A percentile compares a stretch with the other conserved stretches of the same genome.
Evolutionary conservation across 1,284 basidiomycete genomes (phyloP).

Genomic region (Fomitiporia mediterranea): DNA sequence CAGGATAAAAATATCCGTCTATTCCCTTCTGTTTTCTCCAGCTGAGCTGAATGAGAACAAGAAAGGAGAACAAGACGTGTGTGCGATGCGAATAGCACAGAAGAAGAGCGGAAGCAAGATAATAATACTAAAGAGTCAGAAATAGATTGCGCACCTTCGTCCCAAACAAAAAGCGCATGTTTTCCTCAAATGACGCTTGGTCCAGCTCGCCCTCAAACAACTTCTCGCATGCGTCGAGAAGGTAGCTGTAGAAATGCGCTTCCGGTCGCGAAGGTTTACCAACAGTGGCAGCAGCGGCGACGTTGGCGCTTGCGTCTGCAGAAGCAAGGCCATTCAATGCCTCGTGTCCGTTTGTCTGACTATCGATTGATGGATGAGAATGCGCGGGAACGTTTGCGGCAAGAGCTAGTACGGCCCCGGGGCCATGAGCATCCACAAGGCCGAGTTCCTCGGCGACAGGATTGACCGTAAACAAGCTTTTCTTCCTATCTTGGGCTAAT

Average conservation of each 20-base stretch:
- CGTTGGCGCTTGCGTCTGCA: neutral
- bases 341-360: neutral
- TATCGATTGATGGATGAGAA: conserved; percentile 26
- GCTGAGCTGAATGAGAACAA: neutral
- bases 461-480: conserved; percentile 50
- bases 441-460: conserved; percentile 71
- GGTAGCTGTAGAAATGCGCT: conserved; percentile 75
- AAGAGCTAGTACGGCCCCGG: conserved; percentile 60
- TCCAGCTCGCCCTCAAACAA: conserved; percentile 93
- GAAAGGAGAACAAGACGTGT: neutral
- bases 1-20: too few species aligned
- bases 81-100: neutral
- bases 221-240: conserved; percentile 90
- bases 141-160: conserved; percentile 64
- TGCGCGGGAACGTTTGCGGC: conserved; percentile 50
- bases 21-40: too few species aligned
- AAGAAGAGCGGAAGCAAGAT: neutral
- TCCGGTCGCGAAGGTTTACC: conserved; percentile 37
- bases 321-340: neutral
- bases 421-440: conserved; percentile 71
- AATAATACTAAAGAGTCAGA: neutral
- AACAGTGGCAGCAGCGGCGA: conserved; percentile 21
- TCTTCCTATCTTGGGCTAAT: conserved; percentile 54
- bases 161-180: conserved; percentile 94
- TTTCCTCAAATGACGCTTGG: conserved; percentile 87